Evolutionary conservation across 1,284 basidiomycete species (phyloP).

Genomic region (Trametes sp.): DNA sequence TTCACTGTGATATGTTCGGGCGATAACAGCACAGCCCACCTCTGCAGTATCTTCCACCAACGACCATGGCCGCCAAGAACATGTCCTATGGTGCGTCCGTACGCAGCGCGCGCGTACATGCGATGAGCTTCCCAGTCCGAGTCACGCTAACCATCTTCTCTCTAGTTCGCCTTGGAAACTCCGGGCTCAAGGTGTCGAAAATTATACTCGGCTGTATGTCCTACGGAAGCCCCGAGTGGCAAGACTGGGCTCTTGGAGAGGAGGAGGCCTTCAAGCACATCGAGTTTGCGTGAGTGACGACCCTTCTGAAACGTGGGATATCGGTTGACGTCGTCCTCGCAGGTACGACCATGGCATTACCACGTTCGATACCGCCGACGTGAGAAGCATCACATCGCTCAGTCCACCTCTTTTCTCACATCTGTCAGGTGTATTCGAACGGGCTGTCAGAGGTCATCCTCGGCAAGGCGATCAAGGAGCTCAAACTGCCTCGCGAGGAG

Average conservation of each 20-base stretch:
- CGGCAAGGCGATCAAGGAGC: constrained; percentile 80
- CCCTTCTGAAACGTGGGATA: background rate
- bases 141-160: background rate
- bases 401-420: no score
- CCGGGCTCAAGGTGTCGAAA: constrained; percentile 51
- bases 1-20: no score
- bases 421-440: constrained; percentile 46
- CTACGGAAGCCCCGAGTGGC: constrained; percentile 45
- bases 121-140: background rate
- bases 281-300: constrained; percentile 44
- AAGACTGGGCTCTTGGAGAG: constrained; percentile 47
- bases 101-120: background rate
- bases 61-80: background rate
- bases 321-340: background rate
- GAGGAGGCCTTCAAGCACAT: constrained; percentile 45
- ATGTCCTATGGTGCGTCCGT: background rate
- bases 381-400: constrained; percentile 5
- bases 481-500: constrained; percentile 76
- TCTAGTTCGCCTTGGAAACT: constrained; percentile 48
- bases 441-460: constrained; percentile 77
- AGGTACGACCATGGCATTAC: constrained; percentile 37
- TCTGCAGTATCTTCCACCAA: background rate
- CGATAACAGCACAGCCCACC: background rate
- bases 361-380: constrained; percentile 38
- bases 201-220: constrained; percentile 49